Evolutionary conservation across 768 basidiomycete species (phyloP), one percentile per base, ranked within the genome.

Genomic region (Hygrophoropsis aurantiaca): DNA sequence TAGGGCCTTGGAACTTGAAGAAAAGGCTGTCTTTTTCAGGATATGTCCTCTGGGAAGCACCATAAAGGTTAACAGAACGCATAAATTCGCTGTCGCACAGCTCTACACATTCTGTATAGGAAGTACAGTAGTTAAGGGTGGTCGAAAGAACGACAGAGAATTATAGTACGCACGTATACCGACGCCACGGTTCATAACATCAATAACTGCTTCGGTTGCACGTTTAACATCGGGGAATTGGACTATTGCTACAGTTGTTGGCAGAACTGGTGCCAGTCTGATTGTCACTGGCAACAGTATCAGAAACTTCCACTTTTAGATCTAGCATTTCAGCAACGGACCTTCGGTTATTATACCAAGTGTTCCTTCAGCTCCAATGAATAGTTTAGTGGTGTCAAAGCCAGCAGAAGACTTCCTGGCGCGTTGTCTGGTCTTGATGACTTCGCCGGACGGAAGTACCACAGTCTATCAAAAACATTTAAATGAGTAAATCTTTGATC

Each of bases 331-430:
- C 5, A 21, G 13, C 3, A 41, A 44, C 53, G 10, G 47, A 80
- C 88, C 82, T 74, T 97, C 93, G 1, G 91, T 94, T 15, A 97
- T 77, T 42, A 97, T 90, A 1, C 94, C 94, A 19, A 95, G 71
- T 0, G 92, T 88, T 2, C 83, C 81, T 50, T 83, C 81, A 0
- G 90, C 90, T 19, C 92, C 92, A 40, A 94, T 86, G 65, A 94
- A 93, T 5, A 93, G 58, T 49, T 93, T 93, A 0, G 89, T 92
- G 1, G 76, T 68, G 57, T 95, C 93, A 50, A 87, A 93, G 1
- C 94, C 93, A 0, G 92, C 90, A 0, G 91, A 85, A 0, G 87
- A 91, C 60, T 97, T 95, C 26, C 91, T 72, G 3, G 87, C 75
- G 21, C 87, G 74, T 19, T 75, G 70, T 3, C 92, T 81, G 2